Evolutionary conservation across 495 filamentous ascomycete species (phyloP).

Genomic region (Lasiosphaeriaceae sp.): DNA sequence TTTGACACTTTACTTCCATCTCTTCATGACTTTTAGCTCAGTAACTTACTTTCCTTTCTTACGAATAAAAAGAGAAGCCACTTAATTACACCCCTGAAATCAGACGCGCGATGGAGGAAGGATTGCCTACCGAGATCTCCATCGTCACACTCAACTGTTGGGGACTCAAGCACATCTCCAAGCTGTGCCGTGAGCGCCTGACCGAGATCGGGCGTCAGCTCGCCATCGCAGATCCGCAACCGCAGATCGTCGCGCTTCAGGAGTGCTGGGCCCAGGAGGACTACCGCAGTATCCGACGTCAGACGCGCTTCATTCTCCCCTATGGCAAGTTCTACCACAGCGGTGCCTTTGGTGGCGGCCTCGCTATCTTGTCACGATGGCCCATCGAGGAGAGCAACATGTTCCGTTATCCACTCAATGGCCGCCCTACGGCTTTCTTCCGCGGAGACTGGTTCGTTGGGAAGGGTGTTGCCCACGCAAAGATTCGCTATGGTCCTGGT

Average conservation of each 20-base stretch:
- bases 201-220: conserved; percentile 77
- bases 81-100: background rate
- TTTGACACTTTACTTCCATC: background rate
- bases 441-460: conserved; percentile 94
- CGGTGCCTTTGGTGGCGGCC: conserved; percentile 82
- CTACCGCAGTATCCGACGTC: conserved; percentile 73
- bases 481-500: conserved; percentile 66
- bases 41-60: too few species aligned
- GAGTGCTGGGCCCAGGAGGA: conserved; percentile 95
- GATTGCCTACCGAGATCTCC: conserved; percentile 57
- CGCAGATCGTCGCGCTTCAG: conserved; percentile 88
- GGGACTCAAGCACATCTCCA: conserved; percentile 86
- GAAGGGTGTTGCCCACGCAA: conserved; percentile 86
- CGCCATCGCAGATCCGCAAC: conserved; percentile 59
- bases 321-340: conserved; percentile 92
- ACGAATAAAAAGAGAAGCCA: background rate
- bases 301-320: conserved; percentile 75
- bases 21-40: too few species aligned
- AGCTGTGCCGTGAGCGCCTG: conserved; percentile 73
- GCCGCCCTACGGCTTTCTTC: conserved; percentile 87
- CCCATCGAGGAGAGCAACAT: conserved; percentile 92
- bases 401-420: conserved; percentile 86
- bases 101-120: conserved; percentile 27
- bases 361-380: conserved; percentile 92
- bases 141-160: conserved; percentile 91